Evolutionary conservation across 768 basidiomycete genomes (phyloP), one percentile per base, ranked within the genome.

Genomic region (Kwoniella dejecticola): DNA sequence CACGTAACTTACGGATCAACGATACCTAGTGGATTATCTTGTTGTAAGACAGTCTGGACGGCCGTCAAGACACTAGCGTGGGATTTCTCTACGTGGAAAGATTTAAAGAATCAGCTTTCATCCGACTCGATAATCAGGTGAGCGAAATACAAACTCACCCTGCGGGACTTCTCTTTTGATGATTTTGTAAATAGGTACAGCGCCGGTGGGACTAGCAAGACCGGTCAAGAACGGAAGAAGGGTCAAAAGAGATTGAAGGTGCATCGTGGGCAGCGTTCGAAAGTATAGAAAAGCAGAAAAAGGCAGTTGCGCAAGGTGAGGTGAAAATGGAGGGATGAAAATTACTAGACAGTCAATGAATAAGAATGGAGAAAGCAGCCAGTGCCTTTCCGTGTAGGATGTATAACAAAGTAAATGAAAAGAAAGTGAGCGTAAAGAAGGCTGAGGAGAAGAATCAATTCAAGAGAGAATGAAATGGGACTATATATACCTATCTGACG

Each of bases 141-240:
- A 44, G 33, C 29, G 17, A 19, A 36, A 41, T 36, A 49, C 21
- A 30, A 27, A 46, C 70, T n/a, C 70, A 85, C 86, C 85, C 81
- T 87, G 86, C 23, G 86, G 86, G 27, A 87, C 86, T 76, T 87
- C 86, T 64, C 86, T 84, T 64, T 81, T 82, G 84, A 44, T 13
- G 30, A 44, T 27, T 7, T 48, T 27, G 10, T 44, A 36, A 21
- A 57, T 77, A 21, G 85, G 84, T 23, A 81, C 73, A 45, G 83
- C 81, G 11, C 79, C 68, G 27, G 76, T 72, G 42, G 75, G 67
- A 56, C 72, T 67, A 53, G 79, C 76, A 56, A 83, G 61, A 60
- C 66, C 77, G 50, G 80, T 70, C 64, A 83, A 70, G 38, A 71
- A 33, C 15, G 70, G 64, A 15, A 66, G 60, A 42, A 68, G 54